Evolutionary conservation across 331 rosid genomes (phyloP).

Genomic region (Pyrus hybrid): DNA sequence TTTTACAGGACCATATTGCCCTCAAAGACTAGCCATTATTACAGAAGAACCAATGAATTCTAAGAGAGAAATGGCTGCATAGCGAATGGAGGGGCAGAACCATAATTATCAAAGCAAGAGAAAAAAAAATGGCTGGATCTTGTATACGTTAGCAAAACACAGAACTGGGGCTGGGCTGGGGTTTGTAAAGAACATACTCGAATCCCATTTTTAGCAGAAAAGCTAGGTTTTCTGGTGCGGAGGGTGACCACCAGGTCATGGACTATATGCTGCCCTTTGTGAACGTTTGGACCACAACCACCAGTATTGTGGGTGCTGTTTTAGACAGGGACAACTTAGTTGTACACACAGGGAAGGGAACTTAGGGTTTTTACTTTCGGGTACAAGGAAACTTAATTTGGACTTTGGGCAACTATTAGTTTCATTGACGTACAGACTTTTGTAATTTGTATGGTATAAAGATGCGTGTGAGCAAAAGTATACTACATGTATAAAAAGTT

Average conservation of each 20-base stretch:
- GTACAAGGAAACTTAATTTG: no score
- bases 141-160: conserved; percentile 15
- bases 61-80: conserved; percentile 2
- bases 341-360: background rate
- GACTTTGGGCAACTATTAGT: no score
- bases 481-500: background rate
- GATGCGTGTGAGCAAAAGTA: background rate
- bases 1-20: conserved; percentile 14
- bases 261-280: conserved; percentile 7
- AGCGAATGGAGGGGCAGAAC: background rate
- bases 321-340: background rate
- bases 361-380: background rate
- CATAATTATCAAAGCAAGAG: background rate
- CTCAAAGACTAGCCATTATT: background rate
- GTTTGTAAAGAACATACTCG: conserved; percentile 11
- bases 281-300: conserved; percentile 13
- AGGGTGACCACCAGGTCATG: conserved; percentile 13
- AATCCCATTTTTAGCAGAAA: conserved; percentile 30
- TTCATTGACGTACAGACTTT: background rate
- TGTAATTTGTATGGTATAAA: background rate
- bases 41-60: background rate
- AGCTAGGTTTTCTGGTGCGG: conserved; percentile 26
- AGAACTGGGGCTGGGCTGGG: background rate
- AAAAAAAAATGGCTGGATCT: conserved; percentile 3
- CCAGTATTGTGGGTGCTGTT: conserved; percentile 2